These are phyloP conservation scores for Suhomyces bokatorum DNA, from an alignment of 1,139 yeast species.

Conservation along the genomic window DNA sequence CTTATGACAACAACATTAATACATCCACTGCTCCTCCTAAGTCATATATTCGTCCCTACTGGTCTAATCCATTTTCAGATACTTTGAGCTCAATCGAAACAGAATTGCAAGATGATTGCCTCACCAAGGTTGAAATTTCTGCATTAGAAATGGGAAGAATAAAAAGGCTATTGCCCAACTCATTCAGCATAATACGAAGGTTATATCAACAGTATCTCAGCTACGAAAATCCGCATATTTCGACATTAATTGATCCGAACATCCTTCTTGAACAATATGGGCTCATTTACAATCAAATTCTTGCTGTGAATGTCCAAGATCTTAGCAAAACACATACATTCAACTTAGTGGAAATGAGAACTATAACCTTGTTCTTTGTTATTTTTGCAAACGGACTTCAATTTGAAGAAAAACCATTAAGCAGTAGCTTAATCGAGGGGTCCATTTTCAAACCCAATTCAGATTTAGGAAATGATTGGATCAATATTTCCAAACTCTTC, in stretches of 20 bases:
- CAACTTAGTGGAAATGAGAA: conserved; percentile 14
- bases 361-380: conserved; percentile 19
- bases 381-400: conserved; percentile 28
- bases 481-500: conserved; percentile 25
- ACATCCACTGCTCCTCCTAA: background rate
- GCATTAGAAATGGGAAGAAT: conserved; percentile 15
- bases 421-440: conserved; percentile 12
- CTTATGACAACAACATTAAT: background rate
- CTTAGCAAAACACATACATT: conserved; percentile 9
- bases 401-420: conserved; percentile 14
- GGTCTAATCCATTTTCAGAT: conserved; percentile 6
- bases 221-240: conserved; percentile 11
- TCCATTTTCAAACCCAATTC: conserved; percentile 12
- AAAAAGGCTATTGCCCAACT: conserved; percentile 13
- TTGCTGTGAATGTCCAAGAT: conserved; percentile 11
- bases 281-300: conserved; percentile 10
- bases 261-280: conserved; percentile 6
- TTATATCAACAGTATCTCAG: conserved; percentile 10
- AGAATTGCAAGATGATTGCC: conserved; percentile 10
- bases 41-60: background rate
- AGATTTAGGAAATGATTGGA: conserved; percentile 25
- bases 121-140: conserved; percentile 10
- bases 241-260: conserved; percentile 9
- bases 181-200: conserved; percentile 9
- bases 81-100: conserved; percentile 1